These are phyloP conservation scores for Candida caryicola DNA, from an alignment of 805 yeast genomes.

Conservation along the genomic window DNA sequence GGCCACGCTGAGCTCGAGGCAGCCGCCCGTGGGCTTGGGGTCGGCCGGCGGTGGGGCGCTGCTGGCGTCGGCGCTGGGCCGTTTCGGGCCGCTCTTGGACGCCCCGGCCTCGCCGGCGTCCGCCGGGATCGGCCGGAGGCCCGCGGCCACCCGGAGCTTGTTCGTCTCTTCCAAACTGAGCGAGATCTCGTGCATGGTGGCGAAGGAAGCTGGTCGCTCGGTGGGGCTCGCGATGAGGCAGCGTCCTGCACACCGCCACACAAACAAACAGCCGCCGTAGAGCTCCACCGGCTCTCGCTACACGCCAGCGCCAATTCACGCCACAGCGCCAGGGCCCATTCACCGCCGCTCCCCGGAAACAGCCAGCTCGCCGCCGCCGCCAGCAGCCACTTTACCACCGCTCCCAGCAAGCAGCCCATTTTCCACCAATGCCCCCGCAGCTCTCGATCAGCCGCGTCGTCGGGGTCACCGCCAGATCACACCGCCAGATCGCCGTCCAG, in stretches of 20 bases:
- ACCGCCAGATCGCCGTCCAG: constrained; percentile 40
- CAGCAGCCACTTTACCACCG: too few relatives aligned
- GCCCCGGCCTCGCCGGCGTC: neutral
- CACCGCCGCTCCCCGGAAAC: neutral
- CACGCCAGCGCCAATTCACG: too few relatives aligned
- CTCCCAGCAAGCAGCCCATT: neutral
- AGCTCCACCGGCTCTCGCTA: too few relatives aligned
- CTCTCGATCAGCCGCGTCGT: constrained; percentile 18
- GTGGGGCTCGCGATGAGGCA: too few relatives aligned
- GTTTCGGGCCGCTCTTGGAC: neutral
- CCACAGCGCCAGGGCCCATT: too few relatives aligned
- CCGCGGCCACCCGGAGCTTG: constrained; percentile 34
- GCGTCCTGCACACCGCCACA: constrained; percentile 4
- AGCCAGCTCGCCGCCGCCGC: neutral
- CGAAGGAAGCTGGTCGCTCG: neutral
- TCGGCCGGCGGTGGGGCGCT: neutral
- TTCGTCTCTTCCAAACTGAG: constrained; percentile 45
- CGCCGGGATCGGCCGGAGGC: constrained; percentile 36
- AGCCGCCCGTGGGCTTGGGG: neutral
- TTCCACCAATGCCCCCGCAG: neutral
- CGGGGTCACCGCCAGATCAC: constrained; percentile 48
- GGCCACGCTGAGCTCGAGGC: constrained; percentile 37
- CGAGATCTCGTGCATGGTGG: constrained; percentile 7
- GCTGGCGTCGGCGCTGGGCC: neutral
- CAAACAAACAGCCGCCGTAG: constrained; percentile 2